Base-by-base conservation (phyloP, 2,329 filamentous ascomycete species). In the Aspergillus uvarum region DNA sequence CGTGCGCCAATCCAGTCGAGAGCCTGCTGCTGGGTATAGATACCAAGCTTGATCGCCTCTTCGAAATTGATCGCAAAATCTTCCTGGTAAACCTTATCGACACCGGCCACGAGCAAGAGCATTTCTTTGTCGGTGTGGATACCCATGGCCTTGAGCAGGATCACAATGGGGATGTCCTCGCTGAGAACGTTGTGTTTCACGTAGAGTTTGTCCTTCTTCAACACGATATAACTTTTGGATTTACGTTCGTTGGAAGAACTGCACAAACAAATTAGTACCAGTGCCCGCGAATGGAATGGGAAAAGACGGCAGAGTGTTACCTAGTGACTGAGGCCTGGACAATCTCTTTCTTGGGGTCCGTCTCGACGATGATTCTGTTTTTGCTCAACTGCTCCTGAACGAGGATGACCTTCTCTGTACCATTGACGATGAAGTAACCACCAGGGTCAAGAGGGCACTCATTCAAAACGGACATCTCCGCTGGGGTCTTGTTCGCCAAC, bases 351-450 rank as follows among this genome's bases (percentile, higher is more conserved):
- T 96, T 96, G 55, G 89, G 84, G 69, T 94, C 91, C 58, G 91
- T 89, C 77, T 99, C 96, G 16, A 99, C 94, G 74, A 99, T 97
- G 70, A 99, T 91, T 80, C 95, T 88, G 77, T 99, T 99, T 84
- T 99, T 99, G 84, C 95, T 99, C 73, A 99, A 81, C 79, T 99
- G 95, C 74, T 99, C 96, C 76, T 99, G 95, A 14, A 99, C 96
- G 48, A 99, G 81, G 72, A 99, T 99, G 68, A 99, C 95, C 81
- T 99, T 99, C 76, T 99, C 95, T 21, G 96, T 97, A 51, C 95
- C 95, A 69, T 94, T 92, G 66, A 98, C 92, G 70, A 99, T 95
- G 71, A 99, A 99, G 76, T 99, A 99, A 55, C 95, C 95, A 64
- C 95, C 95, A 0, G 96, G 95, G 72, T 99, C 95, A 47, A 99